A percentile compares a stretch with the other conserved stretches of the same genome.
Conservation (phyloP, 768 basidiomycete genomes). For the Bullera alba region DNA sequence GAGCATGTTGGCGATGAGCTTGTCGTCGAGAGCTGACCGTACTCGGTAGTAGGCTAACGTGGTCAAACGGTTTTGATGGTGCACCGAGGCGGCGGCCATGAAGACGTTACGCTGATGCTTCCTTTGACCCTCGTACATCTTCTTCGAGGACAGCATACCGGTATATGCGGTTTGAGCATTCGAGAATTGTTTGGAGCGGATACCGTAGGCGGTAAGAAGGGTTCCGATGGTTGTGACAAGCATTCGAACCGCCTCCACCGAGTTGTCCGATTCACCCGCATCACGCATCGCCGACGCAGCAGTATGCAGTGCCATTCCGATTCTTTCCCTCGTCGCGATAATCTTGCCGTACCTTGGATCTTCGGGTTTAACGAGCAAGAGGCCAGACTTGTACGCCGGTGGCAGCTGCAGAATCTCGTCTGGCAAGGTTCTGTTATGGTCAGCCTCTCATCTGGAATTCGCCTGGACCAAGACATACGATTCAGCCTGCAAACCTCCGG, state of each 20-base stretch:
- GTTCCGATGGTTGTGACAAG: constrained; percentile 41
- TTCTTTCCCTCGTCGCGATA: constrained; percentile 54
- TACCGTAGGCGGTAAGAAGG: constrained; percentile 37
- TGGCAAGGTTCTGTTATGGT: constrained; percentile 15
- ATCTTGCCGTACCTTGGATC: constrained; percentile 65
- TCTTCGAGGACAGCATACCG: constrained; percentile 24
- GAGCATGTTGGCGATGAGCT: constrained; percentile 46
- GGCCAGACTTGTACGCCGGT: constrained; percentile 59
- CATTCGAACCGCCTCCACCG: constrained; percentile 60
- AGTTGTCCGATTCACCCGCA: constrained; percentile 56
- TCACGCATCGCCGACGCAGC: constrained; percentile 62
- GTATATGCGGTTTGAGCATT: constrained; percentile 28
- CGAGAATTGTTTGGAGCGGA: constrained; percentile 35
- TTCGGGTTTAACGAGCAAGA: constrained; percentile 60
- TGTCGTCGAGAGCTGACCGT: constrained; percentile 47
- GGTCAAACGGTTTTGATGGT: constrained; percentile 37
- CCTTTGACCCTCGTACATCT: constrained; percentile 33
- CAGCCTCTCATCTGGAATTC: constrained; percentile 1
- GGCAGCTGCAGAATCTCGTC: constrained; percentile 69
- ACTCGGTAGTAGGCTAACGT: constrained; percentile 43
- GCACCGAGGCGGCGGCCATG: constrained; percentile 28
- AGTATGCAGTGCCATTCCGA: constrained; percentile 63
- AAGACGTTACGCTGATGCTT: constrained; percentile 35
- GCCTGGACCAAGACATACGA: constrained; percentile 14
- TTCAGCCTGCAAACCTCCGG: constrained; percentile 53